Evolutionary conservation across 2,329 filamentous ascomycete species (phyloP).

Genomic region (Plenodomus biglobosus): DNA sequence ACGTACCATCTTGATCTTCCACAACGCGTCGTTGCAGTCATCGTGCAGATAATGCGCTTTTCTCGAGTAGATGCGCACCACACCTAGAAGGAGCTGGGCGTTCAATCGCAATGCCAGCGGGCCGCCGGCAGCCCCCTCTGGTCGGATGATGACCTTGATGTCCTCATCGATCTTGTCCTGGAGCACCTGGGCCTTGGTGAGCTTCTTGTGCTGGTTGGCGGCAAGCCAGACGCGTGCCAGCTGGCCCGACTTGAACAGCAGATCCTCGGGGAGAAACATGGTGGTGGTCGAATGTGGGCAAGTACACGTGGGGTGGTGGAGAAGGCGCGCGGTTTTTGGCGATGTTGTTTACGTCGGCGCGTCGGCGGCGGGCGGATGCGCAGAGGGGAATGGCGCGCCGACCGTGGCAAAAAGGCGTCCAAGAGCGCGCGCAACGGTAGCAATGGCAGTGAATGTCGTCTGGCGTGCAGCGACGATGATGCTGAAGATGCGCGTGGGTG

Average conservation of each 20-base stretch:
- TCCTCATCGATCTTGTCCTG: conserved; percentile 94
- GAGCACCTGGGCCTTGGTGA: conserved; percentile 93
- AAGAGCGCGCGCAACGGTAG: conserved; percentile 22
- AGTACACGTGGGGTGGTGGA: conserved; percentile 14
- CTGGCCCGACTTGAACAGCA: conserved; percentile 95
- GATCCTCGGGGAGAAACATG: conserved; percentile 98
- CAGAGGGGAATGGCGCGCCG: conserved; percentile 26
- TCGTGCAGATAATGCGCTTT: conserved; percentile 96
- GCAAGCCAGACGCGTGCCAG: conserved; percentile 97
- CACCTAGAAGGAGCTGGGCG: conserved; percentile 89
- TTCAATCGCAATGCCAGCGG: conserved; percentile 93
- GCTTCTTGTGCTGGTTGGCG: conserved; percentile 96
- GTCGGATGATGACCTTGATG: conserved; percentile 91
- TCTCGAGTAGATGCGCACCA: conserved; percentile 95
- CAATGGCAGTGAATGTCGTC: conserved; percentile 23
- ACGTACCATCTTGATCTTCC: conserved; percentile 96
- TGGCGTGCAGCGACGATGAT: conserved; percentile 22
- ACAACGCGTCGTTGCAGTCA: conserved; percentile 94
- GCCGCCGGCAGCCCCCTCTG: conserved; percentile 63
- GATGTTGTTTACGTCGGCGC: conserved; percentile 39
- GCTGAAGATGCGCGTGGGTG: conserved; percentile 23
- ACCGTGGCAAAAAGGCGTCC: conserved; percentile 15
- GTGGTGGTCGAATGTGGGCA: conserved; percentile 19
- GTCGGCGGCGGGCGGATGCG: conserved; percentile 30
- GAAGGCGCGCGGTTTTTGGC: conserved; percentile 23